phyloP scores from a whole-genome alignment of 305 asterid species.

The Fraxinus floribunda region DNA sequence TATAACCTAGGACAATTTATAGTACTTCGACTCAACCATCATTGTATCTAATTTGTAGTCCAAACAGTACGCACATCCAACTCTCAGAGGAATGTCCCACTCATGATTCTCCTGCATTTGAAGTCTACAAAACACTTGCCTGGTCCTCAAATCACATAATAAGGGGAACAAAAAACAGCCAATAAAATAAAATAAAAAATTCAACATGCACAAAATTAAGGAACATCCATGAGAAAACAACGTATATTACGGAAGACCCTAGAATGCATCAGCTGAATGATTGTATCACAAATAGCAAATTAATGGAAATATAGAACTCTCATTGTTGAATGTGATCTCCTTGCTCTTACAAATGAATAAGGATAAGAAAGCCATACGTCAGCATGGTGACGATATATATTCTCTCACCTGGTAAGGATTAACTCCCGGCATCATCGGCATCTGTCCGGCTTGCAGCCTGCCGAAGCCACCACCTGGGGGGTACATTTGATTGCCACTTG shows the following conservation, averaged over 20 bases:
- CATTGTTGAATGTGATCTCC: conserved; percentile 2
- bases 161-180: not conserved
- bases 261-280: not conserved
- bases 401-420: conserved; percentile 78
- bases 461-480: conserved; percentile 79
- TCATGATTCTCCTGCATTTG: not conserved
- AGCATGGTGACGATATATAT: conserved; percentile 1
- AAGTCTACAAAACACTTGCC: not conserved
- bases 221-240: not conserved
- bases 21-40: not conserved
- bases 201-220: not conserved
- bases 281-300: not conserved
- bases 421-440: conserved; percentile 86
- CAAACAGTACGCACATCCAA: not conserved
- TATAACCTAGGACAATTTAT: not conserved
- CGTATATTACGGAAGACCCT: not conserved
- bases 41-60: not conserved
- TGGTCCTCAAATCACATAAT: not conserved
- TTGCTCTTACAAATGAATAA: not conserved
- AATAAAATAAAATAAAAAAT: not conserved
- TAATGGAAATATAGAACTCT: not conserved
- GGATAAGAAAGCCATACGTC: not conserved
- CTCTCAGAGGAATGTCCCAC: not conserved
- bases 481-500: conserved; percentile 71
- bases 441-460: conserved; percentile 78